A percentile compares a stretch with the other conserved stretches of the same genome.
Evolutionary conservation across 129 eudicot genomes (phyloP).

Genomic region (Smallanthus sonchifolius): DNA sequence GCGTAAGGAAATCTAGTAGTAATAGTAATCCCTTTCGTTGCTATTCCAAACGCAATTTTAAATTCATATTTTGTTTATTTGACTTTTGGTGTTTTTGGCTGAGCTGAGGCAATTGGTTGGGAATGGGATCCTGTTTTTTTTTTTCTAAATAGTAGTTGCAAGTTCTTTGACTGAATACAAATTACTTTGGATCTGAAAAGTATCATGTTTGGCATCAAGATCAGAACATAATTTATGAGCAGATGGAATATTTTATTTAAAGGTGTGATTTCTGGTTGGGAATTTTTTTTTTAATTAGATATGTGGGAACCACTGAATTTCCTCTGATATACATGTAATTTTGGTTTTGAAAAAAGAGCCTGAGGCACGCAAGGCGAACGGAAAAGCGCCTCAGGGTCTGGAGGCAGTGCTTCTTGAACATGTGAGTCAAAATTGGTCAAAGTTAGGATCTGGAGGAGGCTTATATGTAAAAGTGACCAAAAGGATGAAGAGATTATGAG

Average conservation of each 20-base stretch:
- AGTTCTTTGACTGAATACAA: not conserved
- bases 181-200: not conserved
- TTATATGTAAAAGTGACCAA: too few relatives aligned
- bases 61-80: not conserved
- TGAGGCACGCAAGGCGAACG: too few relatives aligned
- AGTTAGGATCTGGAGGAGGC: too few relatives aligned
- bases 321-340: conserved; percentile 1
- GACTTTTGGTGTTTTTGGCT: not conserved
- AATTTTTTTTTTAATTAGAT: not conserved
- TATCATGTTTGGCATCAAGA: conserved; percentile 4
- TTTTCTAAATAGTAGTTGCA: not conserved
- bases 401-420: too few relatives aligned
- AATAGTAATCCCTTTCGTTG: conserved; percentile 16
- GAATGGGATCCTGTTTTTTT: not conserved
- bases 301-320: not conserved
- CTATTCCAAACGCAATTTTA: not conserved
- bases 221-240: conserved; percentile 8
- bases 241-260: not conserved
- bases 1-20: too few relatives aligned
- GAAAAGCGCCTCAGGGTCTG: too few relatives aligned
- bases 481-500: too few relatives aligned
- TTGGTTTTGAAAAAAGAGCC: too few relatives aligned
- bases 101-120: conserved; percentile 3
- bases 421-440: too few relatives aligned
- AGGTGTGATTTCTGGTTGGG: not conserved